Conservation (phyloP, 2,329 filamentous ascomycete genomes). For the Epicoccum nigrum region DNA sequence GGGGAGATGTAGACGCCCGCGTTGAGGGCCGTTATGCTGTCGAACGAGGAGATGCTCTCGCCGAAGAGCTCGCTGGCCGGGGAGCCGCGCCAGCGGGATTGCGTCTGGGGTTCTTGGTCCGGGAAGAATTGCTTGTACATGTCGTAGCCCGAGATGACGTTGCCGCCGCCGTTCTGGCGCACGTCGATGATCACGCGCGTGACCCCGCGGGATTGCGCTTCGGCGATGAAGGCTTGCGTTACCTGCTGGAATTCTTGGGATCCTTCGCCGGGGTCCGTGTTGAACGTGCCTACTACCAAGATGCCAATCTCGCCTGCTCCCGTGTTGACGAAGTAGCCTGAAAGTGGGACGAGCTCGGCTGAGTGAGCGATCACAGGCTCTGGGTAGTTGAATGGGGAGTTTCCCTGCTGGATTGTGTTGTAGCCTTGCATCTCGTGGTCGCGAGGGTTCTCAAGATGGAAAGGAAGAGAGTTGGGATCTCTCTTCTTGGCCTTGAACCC, state of each 20-base stretch:
- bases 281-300: slow-evolving; percentile 53
- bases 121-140: slow-evolving; percentile 63
- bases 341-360: slow-evolving; percentile 42
- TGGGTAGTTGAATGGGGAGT: slow-evolving; percentile 44
- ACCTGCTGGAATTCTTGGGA: slow-evolving; percentile 46
- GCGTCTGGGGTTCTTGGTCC: slow-evolving; percentile 49
- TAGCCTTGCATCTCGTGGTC: slow-evolving; percentile 35
- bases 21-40: slow-evolving; percentile 20
- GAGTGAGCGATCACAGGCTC: slow-evolving; percentile 44
- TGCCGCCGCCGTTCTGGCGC: slow-evolving; percentile 65
- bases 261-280: slow-evolving; percentile 27
- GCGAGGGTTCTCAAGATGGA: slow-evolving; percentile 37
- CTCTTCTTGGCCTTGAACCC: slow-evolving; percentile 31
- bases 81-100: slow-evolving; percentile 55
- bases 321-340: slow-evolving; percentile 55
- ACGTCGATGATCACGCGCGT: slow-evolving; percentile 69
- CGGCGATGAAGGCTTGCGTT: slow-evolving; percentile 54
- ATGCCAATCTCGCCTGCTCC: slow-evolving; percentile 54
- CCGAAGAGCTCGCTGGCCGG: slow-evolving; percentile 40
- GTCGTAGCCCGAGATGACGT: slow-evolving; percentile 49
- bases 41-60: slow-evolving; percentile 26
- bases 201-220: slow-evolving; percentile 57
- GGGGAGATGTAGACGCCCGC: slow-evolving; percentile 38
- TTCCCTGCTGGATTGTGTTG: slow-evolving; percentile 23
- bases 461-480: slow-evolving; percentile 31